Evolutionary conservation across 192 early-diverging fungal genomes (phyloP).

Genomic region (Umbelopsis ramanniana): DNA sequence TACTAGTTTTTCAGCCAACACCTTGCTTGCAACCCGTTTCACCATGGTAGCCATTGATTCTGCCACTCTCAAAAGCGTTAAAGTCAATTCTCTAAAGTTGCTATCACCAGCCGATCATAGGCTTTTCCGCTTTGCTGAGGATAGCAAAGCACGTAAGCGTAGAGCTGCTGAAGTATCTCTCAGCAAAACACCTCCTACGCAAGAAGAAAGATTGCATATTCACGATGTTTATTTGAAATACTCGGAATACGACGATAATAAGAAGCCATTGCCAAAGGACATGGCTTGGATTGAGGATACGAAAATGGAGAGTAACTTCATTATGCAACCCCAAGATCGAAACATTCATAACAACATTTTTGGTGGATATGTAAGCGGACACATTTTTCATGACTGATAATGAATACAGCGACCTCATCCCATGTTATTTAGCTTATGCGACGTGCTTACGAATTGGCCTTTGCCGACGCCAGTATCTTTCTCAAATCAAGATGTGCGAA

Average conservation of each 20-base stretch:
- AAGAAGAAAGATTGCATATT: constrained; percentile 77
- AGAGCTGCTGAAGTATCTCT: constrained; percentile 50
- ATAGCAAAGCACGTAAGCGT: constrained; percentile 56
- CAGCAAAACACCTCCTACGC: constrained; percentile 72
- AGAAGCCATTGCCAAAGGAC: constrained; percentile 22
- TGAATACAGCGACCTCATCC: constrained; percentile 57
- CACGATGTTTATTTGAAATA: constrained; percentile 81
- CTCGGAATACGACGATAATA: constrained; percentile 53
- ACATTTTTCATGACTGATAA: background rate
- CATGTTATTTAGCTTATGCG: constrained; percentile 78
- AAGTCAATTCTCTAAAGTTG: constrained; percentile 77
- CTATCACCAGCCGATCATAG: constrained; percentile 74
- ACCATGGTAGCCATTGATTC: constrained; percentile 91
- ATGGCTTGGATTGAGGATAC: constrained; percentile 40
- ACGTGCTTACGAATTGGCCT: constrained; percentile 84
- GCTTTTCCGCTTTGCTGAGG: constrained; percentile 73
- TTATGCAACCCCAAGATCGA: constrained; percentile 79
- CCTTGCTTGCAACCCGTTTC: constrained; percentile 80
- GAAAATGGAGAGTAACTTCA: constrained; percentile 41
- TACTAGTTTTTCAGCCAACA: constrained; percentile 34
- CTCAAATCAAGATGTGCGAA: constrained; percentile 54
- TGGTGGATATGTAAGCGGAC: constrained; percentile 46
- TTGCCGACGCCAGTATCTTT: constrained; percentile 75
- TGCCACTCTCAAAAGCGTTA: constrained; percentile 65
- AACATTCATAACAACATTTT: constrained; percentile 86